Evolutionary conservation across 148 eudicot genomes (phyloP), one percentile per base, ranked within the genome.

Genomic region (Arbutus unedo): DNA sequence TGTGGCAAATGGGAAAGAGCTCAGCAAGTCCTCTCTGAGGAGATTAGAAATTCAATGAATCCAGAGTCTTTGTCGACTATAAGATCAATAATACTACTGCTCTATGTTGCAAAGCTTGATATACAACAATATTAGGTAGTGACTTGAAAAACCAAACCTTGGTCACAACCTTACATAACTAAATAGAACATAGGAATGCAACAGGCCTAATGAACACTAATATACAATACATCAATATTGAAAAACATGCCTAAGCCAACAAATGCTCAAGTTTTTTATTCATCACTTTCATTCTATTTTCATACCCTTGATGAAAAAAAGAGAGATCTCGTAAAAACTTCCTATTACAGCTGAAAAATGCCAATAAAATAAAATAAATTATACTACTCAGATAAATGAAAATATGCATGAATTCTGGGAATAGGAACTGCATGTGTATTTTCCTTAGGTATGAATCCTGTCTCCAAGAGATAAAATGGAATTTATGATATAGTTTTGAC

Each of bases 1-100:
- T 92, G 86, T 96, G 98, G 85, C 98, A 96, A 60, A 70, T 85
- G 72, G 87, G 16, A 80, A 88, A 91, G 49, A 96, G 89, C 86
- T 90, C 90, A 51, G 94, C 97, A 56, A 83, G 86, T 84, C 90
- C 88, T 87, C 86, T 90, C 98, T 96, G 92, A 85, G 87, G 45
- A 81, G 70, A 73, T 18, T 57, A 68, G 31, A 53, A 49, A 60
- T 56, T 62, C 54, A 44, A 62, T 49, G 45, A 60, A 80, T 59
- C 55, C 81, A 41, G 23, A 11, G 53, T 16, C 14, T n/a, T 31
- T 23, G 70, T 18, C 3, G 50, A 38, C 31, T 8, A 62, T 49
- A 38, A 74, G 47, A 67, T 15, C 49, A 77, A 18, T 23, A 53
- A 54, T 31, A 7, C 55, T 1, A 48, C 21, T 74, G 16, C 41